Evolutionary conservation across 2,329 filamentous ascomycete species (phyloP), one percentile per base, ranked within the genome.

Genomic region (Atkinsonella hypoxylon): DNA sequence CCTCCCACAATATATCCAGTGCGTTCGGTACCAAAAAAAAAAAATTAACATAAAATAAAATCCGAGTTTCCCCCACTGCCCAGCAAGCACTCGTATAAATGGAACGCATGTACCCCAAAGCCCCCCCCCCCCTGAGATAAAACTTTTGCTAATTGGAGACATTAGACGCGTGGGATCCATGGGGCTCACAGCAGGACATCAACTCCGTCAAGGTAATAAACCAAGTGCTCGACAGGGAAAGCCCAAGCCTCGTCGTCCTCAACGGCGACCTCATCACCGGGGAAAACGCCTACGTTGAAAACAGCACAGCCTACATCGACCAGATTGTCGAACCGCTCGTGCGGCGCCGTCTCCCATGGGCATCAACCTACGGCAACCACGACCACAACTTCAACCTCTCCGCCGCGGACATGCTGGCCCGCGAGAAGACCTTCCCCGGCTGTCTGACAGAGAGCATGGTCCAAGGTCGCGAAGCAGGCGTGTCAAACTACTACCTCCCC

Each of bases 251-350:
- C 0, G 82, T 84, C 0, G 77, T 88, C 0, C 64, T 88, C 30
- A 88, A 87, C 50, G 84, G 85, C 13, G 85, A 88, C 57, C 69
- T 88, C 3, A 81, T 86, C 50, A 84, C 83, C 0, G 83, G 84
- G 39, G 83, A 87, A 52, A 79, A 81, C 51, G 75, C 74, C 0
- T 77, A 69, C 53, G 51, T 70, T 4, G 65, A 74, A 4, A 84
- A 84, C 57, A 62, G 61, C 50, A 81, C 77, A 0, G 57, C 64
- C 7, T 82, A 83, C 49, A 51, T 86, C 3, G 78, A 85, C 56
- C 64, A 74, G 56, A 73, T 84, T 10, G 77, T 84, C 1, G 64
- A 59, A 1, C 82, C 81, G 0, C 64, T 88, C 0, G 67, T 83
- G 0, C 55, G 74, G 3, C 72, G 75, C 15, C 68, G 70, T 8